phyloP scores from a whole-genome alignment of 495 filamentous ascomycete species.

The Durotheca rogersii region DNA sequence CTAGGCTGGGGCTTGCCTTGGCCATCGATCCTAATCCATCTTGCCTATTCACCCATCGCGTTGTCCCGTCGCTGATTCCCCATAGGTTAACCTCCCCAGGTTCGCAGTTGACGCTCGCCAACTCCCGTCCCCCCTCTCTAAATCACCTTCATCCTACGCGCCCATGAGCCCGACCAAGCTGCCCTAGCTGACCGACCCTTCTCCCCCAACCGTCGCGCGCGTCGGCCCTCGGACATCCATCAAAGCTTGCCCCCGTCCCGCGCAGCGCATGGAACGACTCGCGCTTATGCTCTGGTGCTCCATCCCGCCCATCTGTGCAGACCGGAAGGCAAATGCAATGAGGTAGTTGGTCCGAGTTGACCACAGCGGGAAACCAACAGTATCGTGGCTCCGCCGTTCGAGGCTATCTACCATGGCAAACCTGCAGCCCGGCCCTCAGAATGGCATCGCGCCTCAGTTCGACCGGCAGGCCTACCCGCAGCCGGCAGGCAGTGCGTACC shows the following conservation, averaged over 20 bases:
- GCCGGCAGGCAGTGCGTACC: constrained; percentile 3
- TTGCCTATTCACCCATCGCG: too few relatives aligned
- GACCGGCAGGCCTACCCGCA: constrained; percentile 22
- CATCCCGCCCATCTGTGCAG: constrained; percentile 2
- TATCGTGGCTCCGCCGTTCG: constrained; percentile 1
- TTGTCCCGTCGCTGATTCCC: not conserved
- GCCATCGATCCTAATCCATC: too few relatives aligned
- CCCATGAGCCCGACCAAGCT: not conserved
- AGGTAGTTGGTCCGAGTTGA: constrained; percentile 16
- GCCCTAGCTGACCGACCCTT: too few relatives aligned
- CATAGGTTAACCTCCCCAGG: not conserved
- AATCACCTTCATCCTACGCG: too few relatives aligned
- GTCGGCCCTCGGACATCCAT: too few relatives aligned
- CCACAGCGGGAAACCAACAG: constrained; percentile 8
- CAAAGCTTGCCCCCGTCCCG: too few relatives aligned
- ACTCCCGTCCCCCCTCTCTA: constrained; percentile 2
- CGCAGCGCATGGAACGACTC: constrained; percentile 22
- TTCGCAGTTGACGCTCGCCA: not conserved
- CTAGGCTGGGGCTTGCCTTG: constrained; percentile 29
- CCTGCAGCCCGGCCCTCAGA: constrained; percentile 30
- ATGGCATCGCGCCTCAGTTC: constrained; percentile 28
- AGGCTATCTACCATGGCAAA: constrained; percentile 39
- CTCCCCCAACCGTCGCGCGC: too few relatives aligned
- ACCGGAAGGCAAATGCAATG: constrained; percentile 16
- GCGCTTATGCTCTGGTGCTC: not conserved